A percentile compares a stretch with the other conserved stretches of the same genome.
These are phyloP conservation scores for Keithomyces neogunnii DNA, from an alignment of 2,329 filamentous ascomycete genomes.

Conservation along the genomic window DNA sequence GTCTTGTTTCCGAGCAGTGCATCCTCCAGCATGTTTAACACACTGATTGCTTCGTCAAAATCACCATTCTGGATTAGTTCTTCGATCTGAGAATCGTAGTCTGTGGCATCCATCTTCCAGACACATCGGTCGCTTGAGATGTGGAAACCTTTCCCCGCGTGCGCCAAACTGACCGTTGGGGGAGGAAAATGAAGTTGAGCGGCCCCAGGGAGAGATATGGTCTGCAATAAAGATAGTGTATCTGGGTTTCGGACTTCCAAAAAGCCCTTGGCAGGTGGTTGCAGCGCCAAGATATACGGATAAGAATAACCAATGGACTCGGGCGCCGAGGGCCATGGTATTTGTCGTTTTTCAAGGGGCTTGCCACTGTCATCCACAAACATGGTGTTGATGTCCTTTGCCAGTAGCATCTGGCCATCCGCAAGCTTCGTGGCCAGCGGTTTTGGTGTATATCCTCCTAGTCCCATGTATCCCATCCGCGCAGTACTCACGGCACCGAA, in stretches of 20 bases:
- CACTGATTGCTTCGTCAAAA: conserved; percentile 86
- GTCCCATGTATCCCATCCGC: conserved; percentile 94
- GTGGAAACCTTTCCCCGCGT: conserved; percentile 92
- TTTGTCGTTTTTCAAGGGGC: conserved; percentile 71
- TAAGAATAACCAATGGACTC: conserved; percentile 95
- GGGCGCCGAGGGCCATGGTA: conserved; percentile 85
- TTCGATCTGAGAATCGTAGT: conserved; percentile 84
- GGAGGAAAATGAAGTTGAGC: conserved; percentile 84
- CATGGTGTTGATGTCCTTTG: conserved; percentile 93
- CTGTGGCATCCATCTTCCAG: conserved; percentile 91
- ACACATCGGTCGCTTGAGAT: conserved; percentile 85
- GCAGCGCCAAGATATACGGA: conserved; percentile 83
- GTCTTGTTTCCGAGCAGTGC: conserved; percentile 78
- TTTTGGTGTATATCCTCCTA: conserved; percentile 84
- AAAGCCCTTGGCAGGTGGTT: conserved; percentile 71
- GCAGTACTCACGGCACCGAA: conserved; percentile 78
- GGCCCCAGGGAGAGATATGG: conserved; percentile 71
- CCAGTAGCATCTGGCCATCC: conserved; percentile 80
- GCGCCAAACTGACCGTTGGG: conserved; percentile 86
- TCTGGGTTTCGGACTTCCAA: conserved; percentile 90
- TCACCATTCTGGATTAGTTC: conserved; percentile 65
- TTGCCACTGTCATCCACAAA: conserved; percentile 84
- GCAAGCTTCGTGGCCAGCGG: conserved; percentile 76
- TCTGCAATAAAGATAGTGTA: conserved; percentile 83
- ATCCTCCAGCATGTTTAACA: conserved; percentile 85